Evolutionary conservation across 192 early-diverging fungal species (phyloP).

Genomic region (Jimgerdemannia flammicorona): DNA sequence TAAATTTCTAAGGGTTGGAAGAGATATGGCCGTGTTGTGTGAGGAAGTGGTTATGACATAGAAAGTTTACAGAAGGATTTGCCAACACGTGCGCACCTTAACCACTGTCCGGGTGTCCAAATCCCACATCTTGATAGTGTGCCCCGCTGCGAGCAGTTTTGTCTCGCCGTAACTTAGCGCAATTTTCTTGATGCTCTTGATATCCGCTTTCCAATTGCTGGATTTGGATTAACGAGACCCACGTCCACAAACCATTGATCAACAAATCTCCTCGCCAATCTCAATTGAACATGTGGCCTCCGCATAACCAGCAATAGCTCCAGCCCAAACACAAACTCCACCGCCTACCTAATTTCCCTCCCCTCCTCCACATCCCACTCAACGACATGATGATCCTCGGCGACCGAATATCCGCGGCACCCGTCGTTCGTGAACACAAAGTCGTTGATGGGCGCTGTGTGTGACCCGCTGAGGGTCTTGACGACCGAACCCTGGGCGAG

Average conservation of each 20-base stretch:
- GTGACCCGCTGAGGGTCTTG: constrained; percentile 37
- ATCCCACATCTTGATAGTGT: constrained; percentile 54
- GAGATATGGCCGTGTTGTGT: too few relatives aligned
- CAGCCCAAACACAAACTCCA: not conserved
- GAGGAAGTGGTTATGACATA: not conserved
- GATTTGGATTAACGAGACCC: too few relatives aligned
- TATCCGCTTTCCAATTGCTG: constrained; percentile 50
- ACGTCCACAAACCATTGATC: too few relatives aligned
- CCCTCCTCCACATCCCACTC: constrained; percentile 54
- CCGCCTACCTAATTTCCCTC: constrained; percentile 24
- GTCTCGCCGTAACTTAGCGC: constrained; percentile 45
- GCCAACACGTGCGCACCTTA: constrained; percentile 22
- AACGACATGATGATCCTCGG: constrained; percentile 44
- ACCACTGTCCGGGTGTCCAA: constrained; percentile 32
- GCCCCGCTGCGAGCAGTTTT: constrained; percentile 48
- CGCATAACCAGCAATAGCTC: not conserved
- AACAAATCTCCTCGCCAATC: not conserved
- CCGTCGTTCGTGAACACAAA: constrained; percentile 45
- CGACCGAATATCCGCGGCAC: constrained; percentile 41
- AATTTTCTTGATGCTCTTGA: constrained; percentile 41
- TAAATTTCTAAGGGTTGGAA: constrained; percentile 27
- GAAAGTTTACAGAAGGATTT: not conserved
- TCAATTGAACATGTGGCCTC: not conserved
- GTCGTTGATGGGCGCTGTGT: constrained; percentile 43
- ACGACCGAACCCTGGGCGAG: constrained; percentile 40